phyloP scores from a whole-genome alignment of 352 stramenopile genomes.

The Phytophthora pseudosyringae region DNA sequence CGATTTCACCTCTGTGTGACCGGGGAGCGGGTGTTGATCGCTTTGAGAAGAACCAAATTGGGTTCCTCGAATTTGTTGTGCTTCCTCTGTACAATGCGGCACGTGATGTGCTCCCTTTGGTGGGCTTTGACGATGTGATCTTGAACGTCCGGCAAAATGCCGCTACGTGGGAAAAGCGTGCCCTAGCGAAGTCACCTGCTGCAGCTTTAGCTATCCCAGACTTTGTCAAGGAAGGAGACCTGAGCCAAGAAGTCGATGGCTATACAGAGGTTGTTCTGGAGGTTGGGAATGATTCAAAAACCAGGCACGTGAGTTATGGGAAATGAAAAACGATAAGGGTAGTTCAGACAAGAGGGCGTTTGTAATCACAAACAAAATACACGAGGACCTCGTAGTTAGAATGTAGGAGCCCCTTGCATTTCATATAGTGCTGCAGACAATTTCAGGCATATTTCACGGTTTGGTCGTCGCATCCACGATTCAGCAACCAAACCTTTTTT shows the following conservation, averaged over 20 bases:
- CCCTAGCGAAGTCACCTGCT: slow-evolving; percentile 6
- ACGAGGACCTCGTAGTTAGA: no score
- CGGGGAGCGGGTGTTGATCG: slow-evolving; percentile 43
- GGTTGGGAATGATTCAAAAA: slow-evolving; percentile 9
- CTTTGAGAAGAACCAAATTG: slow-evolving; percentile 76
- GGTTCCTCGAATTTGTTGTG: slow-evolving; percentile 79
- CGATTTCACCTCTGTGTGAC: slow-evolving; percentile 73
- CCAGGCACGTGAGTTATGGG: background rate
- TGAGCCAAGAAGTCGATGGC: slow-evolving; percentile 9
- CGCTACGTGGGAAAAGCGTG: slow-evolving; percentile 41
- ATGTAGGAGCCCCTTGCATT: no score
- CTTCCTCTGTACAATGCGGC: slow-evolving; percentile 66
- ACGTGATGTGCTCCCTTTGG: slow-evolving; percentile 53
- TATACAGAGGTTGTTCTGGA: slow-evolving; percentile 19
- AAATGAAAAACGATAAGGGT: no score
- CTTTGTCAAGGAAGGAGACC: slow-evolving; percentile 3
- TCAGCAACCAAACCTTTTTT: no score
- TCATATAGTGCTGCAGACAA: no score
- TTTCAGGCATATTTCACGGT: no score
- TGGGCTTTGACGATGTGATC: slow-evolving; percentile 55
- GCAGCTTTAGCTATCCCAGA: background rate
- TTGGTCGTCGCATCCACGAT: no score
- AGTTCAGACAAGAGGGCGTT: no score
- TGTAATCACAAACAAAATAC: no score
- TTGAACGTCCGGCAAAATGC: slow-evolving; percentile 56